Evolutionary conservation across 371 early-diverging fungal genomes (phyloP), one percentile per base, ranked within the genome.

Genomic region (Parasitella parasitica): DNA sequence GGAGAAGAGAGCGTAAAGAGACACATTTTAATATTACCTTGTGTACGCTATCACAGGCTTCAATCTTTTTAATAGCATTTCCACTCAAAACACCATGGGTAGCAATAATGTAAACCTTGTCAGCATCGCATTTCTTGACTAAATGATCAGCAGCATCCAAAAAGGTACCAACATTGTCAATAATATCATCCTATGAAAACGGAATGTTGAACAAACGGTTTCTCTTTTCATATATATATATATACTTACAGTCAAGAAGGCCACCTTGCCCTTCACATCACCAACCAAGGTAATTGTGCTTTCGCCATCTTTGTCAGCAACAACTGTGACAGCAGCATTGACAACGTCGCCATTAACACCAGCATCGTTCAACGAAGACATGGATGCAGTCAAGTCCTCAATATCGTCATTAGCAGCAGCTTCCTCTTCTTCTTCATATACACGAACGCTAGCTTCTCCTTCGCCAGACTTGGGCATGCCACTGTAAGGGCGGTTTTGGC

Each of bases 51-150:
- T 86, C 80, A 61, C 95, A 96, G 50, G 84, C 84, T 68, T 95
- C 90, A 65, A 97, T 91, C 64, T 93, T 88, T 38, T 82, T 76
- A 57, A 94, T 73, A 11, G 96, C 88, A 75, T 93, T 89, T 22
- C 91, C 94, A 60, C 92, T 91, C 54, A 98, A 78, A 49, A 98
- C 89, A 34, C 97, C 98, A 66, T 98, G 98, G 0, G 97, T 95
- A 3, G 96, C 97, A 58, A 98, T 88, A 49, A 96, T 89, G 62
- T 92, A 90, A 9, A 98, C 95, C 35, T 86, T 85, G 38, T 80
- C 86, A 3, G 97, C 98, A 30, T 87, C 89, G 72, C 95, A 93
- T 54, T 89, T 86, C 39, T 90, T 89, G 54, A 92, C 80, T 60
- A 94, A 71, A 71, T 94, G 93, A 35, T 92, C 89, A n/a, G 95